A percentile compares a stretch with the other conserved stretches of the same genome.
phyloP scores from a whole-genome alignment of 1,284 basidiomycete genomes.

The Cryptococcus sp. region DNA sequence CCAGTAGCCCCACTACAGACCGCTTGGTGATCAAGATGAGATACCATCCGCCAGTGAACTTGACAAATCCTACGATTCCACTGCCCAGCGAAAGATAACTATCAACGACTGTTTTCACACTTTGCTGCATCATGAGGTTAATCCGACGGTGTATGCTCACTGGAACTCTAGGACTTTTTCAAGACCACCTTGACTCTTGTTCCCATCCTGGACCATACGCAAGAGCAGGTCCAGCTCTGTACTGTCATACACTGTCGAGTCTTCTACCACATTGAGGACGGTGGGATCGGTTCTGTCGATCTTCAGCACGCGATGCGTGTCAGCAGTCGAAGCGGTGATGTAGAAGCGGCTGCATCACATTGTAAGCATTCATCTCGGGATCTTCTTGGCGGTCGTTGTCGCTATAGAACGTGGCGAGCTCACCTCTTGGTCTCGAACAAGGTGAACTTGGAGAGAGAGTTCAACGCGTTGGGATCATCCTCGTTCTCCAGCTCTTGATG shows the following conservation, averaged over 20 bases:
- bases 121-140: neutral
- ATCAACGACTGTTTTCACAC: neutral
- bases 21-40: slow-evolving; percentile 86
- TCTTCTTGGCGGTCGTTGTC: neutral
- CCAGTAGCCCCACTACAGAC: slow-evolving; percentile 87
- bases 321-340: slow-evolving; percentile 68
- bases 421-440: slow-evolving; percentile 80
- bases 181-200: slow-evolving; percentile 81
- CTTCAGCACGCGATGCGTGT: slow-evolving; percentile 82
- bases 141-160: slow-evolving; percentile 23
- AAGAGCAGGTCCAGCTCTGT: slow-evolving; percentile 86
- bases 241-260: slow-evolving; percentile 81
- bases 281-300: slow-evolving; percentile 80
- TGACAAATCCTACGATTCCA: slow-evolving; percentile 69
- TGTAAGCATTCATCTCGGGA: neutral
- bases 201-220: slow-evolving; percentile 93
- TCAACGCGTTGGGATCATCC: slow-evolving; percentile 26
- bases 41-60: slow-evolving; percentile 89
- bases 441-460: slow-evolving; percentile 78
- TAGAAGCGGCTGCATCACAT: slow-evolving; percentile 66
- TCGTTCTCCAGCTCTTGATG: slow-evolving; percentile 7
- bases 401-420: slow-evolving; percentile 4
- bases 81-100: slow-evolving; percentile 15
- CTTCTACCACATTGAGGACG: slow-evolving; percentile 75
- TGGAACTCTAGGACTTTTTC: slow-evolving; percentile 80